phyloP scores from a whole-genome alignment of 192 early-diverging fungal species.

The Gonapodya sp. region DNA sequence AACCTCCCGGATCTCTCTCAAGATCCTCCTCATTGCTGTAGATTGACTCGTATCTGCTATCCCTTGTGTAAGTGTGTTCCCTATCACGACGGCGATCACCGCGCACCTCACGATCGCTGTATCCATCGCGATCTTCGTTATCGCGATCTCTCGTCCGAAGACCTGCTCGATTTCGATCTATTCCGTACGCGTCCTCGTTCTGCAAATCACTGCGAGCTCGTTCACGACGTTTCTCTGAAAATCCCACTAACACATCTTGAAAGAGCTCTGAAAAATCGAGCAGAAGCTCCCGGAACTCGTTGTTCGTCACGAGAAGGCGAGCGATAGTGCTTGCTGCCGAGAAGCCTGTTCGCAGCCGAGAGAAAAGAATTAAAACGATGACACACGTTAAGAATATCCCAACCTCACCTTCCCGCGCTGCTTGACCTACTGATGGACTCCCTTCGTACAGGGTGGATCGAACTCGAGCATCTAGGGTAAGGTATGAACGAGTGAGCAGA shows the following conservation, averaged over 20 bases:
- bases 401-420: background rate
- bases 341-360: background rate
- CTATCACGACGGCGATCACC: too few species aligned
- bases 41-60: background rate
- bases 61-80: too few species aligned
- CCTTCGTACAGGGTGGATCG: background rate
- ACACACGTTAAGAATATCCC: too few species aligned
- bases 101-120: background rate
- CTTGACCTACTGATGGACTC: background rate
- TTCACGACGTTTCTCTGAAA: background rate
- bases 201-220: background rate
- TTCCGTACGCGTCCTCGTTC: background rate
- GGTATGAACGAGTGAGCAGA: background rate
- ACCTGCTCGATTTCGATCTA: background rate
- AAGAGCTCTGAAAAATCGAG: conserved; percentile 28
- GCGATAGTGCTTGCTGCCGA: conserved; percentile 15
- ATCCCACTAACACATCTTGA: conserved; percentile 17
- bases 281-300: conserved; percentile 35
- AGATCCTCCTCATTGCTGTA: background rate
- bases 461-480: background rate
- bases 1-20: background rate
- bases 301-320: conserved; percentile 29
- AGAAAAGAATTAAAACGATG: background rate
- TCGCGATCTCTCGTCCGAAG: background rate
- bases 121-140: background rate